These are phyloP conservation scores for Phragmites australis DNA, from an alignment of 176 grass and related monocot genomes.

Conservation along the genomic window DNA sequence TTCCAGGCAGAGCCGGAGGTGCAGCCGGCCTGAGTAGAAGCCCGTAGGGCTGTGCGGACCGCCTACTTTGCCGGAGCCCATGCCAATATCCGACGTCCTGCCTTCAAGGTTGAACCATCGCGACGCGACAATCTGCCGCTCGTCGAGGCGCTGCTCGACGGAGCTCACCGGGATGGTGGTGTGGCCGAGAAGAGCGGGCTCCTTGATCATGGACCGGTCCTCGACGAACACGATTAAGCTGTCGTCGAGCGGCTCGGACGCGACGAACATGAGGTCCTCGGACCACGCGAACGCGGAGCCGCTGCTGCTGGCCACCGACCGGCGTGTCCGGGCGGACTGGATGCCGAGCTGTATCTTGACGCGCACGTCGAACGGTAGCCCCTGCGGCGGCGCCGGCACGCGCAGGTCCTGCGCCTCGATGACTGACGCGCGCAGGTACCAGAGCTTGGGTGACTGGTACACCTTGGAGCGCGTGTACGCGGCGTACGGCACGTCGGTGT, in stretches of 20 bases:
- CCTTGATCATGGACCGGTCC: conserved; percentile 75
- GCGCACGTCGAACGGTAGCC: conserved; percentile 66
- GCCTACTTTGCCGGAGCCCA: neutral
- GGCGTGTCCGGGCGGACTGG: conserved; percentile 75
- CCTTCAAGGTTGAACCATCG: conserved; percentile 75
- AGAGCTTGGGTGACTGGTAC: conserved; percentile 96
- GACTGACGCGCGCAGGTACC: conserved; percentile 79
- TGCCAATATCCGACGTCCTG: conserved; percentile 9
- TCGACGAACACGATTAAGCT: conserved; percentile 67
- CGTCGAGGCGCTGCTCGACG: conserved; percentile 80
- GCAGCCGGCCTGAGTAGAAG: conserved; percentile 76
- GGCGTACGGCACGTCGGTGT: conserved; percentile 77
- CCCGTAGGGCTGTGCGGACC: conserved; percentile 20
- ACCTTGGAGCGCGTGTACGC: conserved; percentile 91
- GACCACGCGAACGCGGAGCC: conserved; percentile 82
- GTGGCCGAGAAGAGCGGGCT: conserved; percentile 61
- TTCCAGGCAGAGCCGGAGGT: conserved; percentile 78
- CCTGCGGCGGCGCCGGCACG: conserved; percentile 54
- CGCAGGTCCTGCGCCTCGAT: conserved; percentile 94
- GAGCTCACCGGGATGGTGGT: conserved; percentile 57
- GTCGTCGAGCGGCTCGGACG: conserved; percentile 73
- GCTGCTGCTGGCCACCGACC: conserved; percentile 63
- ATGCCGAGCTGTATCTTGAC: conserved; percentile 86
- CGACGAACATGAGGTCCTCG: conserved; percentile 94
- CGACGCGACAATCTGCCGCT: conserved; percentile 67